Base-by-base conservation (phyloP, 257 asterid genomes). In the Primulina tabacum region DNA sequence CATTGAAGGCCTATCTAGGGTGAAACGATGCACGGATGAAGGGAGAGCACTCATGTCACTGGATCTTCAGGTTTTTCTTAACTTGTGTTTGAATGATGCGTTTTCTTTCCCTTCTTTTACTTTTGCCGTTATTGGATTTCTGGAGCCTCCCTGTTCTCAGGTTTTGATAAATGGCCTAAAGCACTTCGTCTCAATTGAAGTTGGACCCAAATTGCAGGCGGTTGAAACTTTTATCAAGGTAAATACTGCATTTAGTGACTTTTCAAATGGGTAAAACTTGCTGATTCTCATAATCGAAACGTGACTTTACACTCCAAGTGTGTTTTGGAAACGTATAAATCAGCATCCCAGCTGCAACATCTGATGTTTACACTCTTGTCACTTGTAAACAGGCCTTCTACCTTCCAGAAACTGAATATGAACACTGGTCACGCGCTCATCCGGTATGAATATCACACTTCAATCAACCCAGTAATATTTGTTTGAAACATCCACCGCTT, bases 41-140 rank as follows among this genome's bases (percentile, higher is more conserved):
- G 99, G 99, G 69, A 83, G 97, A 60, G 99, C 99, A 2, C 99
- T 94, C 73, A 94, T 94, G 99, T 88, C 96, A 8, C 81, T 94
- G 64, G 98, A 94, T 91, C 97, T 91, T 73, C 99, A 94, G 98
- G 99, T 94, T 71, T 77, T 67, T 47, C 43, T 33, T 75, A 66
- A 61, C 74, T 62, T 65, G 34, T 43, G 35, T 73, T 67, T 3
- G 68, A 43, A 18, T 58, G 47, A 72, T 70, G 30, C 7, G 11
- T 26, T 73, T 12, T 17, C 8, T 26, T 50, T 50, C 6, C n/a
- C 55, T n/a, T 14, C 55, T 43, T 16, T 40, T 62, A 60, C 35
- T 30, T 71, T 50, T 35, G 21, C 63, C 73, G 26, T 64, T 60
- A 40, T 55, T 53, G 65, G 71, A 72, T 76, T 66, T 63, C 57